These are phyloP conservation scores for Neurospora sp. DNA, from an alignment of 2,329 filamentous ascomycete species.

Conservation along the genomic window DNA sequence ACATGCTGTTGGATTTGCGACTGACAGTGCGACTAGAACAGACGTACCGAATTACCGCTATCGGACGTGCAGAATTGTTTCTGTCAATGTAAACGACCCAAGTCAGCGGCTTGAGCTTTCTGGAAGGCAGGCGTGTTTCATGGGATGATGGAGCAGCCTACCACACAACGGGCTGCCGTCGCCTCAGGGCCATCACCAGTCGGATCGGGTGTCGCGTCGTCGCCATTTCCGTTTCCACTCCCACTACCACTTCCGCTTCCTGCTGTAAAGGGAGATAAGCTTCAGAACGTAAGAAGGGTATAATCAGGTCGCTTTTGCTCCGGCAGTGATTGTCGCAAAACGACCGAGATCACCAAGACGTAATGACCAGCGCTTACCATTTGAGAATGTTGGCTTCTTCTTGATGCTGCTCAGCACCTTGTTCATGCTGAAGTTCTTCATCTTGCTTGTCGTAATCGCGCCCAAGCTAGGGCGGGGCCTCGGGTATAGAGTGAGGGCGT, in stretches of 20 bases:
- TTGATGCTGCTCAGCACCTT: slow-evolving; percentile 48
- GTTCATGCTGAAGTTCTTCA: slow-evolving; percentile 45
- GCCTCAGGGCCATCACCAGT: slow-evolving; percentile 54
- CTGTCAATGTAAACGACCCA: slow-evolving; percentile 30
- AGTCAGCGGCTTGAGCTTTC: slow-evolving; percentile 10
- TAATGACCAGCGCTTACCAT: slow-evolving; percentile 1
- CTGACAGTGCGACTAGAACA: background rate
- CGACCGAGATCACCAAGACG: background rate
- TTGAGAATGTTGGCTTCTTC: slow-evolving; percentile 30
- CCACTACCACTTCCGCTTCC: background rate
- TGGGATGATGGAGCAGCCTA: slow-evolving; percentile 31
- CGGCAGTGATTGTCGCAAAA: background rate
- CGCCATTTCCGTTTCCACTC: slow-evolving; percentile 12
- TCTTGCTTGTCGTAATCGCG: slow-evolving; percentile 22
- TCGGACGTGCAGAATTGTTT: slow-evolving; percentile 74
- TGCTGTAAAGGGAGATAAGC: background rate
- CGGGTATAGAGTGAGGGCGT: background rate
- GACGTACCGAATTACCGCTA: slow-evolving; percentile 44
- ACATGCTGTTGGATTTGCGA: background rate
- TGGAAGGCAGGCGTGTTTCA: slow-evolving; percentile 1
- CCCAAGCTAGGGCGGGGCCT: background rate
- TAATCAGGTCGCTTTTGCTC: background rate
- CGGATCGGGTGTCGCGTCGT: slow-evolving; percentile 18
- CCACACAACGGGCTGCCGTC: slow-evolving; percentile 55
- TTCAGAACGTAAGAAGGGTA: background rate